Evolutionary conservation across 129 eudicot genomes (phyloP), one percentile per base, ranked within the genome.

Genomic region (Chrysanthemum seticuspe): DNA sequence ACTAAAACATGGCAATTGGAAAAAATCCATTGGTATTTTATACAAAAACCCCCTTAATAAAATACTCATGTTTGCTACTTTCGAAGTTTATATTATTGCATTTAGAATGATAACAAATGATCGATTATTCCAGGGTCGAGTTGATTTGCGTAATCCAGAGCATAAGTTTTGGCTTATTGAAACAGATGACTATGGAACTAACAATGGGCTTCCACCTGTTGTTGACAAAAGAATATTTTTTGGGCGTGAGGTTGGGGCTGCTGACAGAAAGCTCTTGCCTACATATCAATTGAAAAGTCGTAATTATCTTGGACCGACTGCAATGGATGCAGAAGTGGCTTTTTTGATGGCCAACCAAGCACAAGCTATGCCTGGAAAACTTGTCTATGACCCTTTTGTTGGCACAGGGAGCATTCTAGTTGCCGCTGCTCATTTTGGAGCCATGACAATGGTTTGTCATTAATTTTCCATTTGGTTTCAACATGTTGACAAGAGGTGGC

Each of bases 291-390:
- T 94, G 68, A 94, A 90, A 74, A 90, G 93, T 72, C 97, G 98
- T 47, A 88, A 62, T 50, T 94, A 94, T 85, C 97, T 94, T 62
- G 98, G 98, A 10, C 98, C 97, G 6, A 94, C 97, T 56, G 98
- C 98, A 73, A 94, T 94, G 98, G 98, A 94, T 78, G 98, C 98
- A 7, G 98, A 94, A 80, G 86, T 94, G 84, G 98, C 98, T 31
- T 94, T 94, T 73, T 78, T 94, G 83, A 94, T 94, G 98, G 97
- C 97, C 11, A 94, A 94, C 48, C 97, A 87, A 81, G 98, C 96
- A 27, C 91, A 90, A 5, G 89, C 85, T 66, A 91, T 81, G 80
- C 86, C 96, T 11, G 97, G 98, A 70, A 94, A 87, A 72, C 88
- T 90, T 75, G 97, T 90, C 14, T 94, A 82, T 79, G 98, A 94